Evolutionary conservation across 2,329 filamentous ascomycete genomes (phyloP).

Genomic region (Xylaria multiplex): DNA sequence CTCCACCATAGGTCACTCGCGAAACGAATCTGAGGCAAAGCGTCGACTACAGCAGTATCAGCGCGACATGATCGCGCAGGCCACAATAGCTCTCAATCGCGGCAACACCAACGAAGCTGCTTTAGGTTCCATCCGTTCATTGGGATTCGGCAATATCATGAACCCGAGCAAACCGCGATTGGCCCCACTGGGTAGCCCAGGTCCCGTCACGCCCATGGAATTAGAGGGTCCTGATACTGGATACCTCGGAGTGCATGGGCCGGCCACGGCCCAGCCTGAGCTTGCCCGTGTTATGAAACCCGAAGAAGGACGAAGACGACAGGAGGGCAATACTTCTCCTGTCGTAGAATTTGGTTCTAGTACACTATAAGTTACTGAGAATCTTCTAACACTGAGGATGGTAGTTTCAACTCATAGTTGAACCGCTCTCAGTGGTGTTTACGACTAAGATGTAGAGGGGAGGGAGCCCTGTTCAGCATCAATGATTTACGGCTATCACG

Average conservation of each 20-base stretch:
- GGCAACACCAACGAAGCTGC: constrained; percentile 48
- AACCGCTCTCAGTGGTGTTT: background rate
- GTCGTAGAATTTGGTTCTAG: constrained; percentile 48
- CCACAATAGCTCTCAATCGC: constrained; percentile 57
- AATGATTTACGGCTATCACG: background rate
- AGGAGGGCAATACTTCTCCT: constrained; percentile 49
- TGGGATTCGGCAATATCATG: constrained; percentile 52
- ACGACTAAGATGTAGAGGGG: background rate
- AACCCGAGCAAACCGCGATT: constrained; percentile 61
- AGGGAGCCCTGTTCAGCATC: background rate
- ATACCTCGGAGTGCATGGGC: constrained; percentile 52
- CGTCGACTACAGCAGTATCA: constrained; percentile 67
- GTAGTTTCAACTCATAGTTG: background rate
- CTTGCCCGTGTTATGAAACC: constrained; percentile 47
- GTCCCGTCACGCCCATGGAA: constrained; percentile 70
- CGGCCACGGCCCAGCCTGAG: constrained; percentile 43
- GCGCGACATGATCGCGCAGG: constrained; percentile 69
- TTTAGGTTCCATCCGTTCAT: constrained; percentile 52
- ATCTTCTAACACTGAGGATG: background rate
- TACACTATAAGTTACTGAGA: constrained; percentile 41
- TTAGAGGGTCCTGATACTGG: constrained; percentile 56
- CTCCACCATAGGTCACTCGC: constrained; percentile 45
- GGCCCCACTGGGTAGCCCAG: constrained; percentile 65
- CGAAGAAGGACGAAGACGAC: constrained; percentile 49
- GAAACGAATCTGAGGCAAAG: constrained; percentile 60